Base-by-base conservation (phyloP, 306 rosid genomes). In the Betula pendula region DNA sequence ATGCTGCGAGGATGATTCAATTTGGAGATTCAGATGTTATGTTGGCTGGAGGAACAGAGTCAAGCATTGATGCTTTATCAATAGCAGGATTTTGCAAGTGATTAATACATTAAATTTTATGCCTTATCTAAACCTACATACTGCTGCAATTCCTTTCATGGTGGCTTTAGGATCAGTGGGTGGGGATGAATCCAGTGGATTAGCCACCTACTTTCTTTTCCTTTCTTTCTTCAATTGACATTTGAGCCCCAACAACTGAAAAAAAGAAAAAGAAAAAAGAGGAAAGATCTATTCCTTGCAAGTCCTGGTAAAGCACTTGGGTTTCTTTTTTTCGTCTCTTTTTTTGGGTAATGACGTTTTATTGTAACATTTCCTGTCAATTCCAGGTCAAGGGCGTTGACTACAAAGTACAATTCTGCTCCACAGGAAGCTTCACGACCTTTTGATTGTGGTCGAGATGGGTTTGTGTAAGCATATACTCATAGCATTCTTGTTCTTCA, bases 41-140 rank as follows among this genome's bases (percentile, higher is more conserved):
- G 97, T 90, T 95, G 72, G 97, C 97, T 62, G 96, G 98, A 80
- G 98, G 97, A 73, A 88, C 97, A 40, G 96, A 95, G 88, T 89
- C 97, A 75, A 95, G 98, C 86, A 92, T 95, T 80, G 98, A 95
- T 84, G 97, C 96, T 79, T 84, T 92, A 80, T 95, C 97, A 44
- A 90, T 95, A 55, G 96, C 96, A 33, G 93, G 96, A 72, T 94
- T 94, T 85, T 90, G 98, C 92, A 85, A 83, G 98, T 92, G 78
- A 70, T 51, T 27, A 33, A 20, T 38, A 6, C 24, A 62, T 49
- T 60, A 8, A 45, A 49, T 75, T 42, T 55, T 51, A 75, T 53
- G 40, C 62, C 68, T 84, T 47, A 47, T 72, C 58, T 62, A 50
- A 51, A 6, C 29, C 56, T 68, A 27, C 31, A 12, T 40, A 40